Conservation (phyloP, 306 rosid species). For the Hippophae gyantsensis region DNA sequence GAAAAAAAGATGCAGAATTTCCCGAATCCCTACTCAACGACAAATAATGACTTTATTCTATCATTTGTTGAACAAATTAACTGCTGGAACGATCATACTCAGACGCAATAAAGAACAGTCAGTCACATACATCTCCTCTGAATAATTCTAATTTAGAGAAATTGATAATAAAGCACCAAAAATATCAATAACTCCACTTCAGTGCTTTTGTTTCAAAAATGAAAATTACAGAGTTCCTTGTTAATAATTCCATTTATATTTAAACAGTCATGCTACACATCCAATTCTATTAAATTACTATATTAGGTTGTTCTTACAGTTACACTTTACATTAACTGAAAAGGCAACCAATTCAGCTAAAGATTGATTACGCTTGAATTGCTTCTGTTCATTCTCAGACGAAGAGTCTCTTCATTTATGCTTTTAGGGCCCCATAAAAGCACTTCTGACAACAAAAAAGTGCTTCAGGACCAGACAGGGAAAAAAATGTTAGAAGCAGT, state of each 20-base stretch:
- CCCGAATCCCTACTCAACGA: background rate
- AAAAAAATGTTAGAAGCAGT: too few species aligned
- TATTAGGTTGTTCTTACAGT: too few species aligned
- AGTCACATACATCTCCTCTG: background rate
- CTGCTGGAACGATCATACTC: background rate
- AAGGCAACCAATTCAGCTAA: too few species aligned
- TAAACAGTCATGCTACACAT: background rate
- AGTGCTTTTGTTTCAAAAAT: background rate
- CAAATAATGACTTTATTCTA: background rate
- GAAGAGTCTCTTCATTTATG: too few species aligned
- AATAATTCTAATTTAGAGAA: background rate
- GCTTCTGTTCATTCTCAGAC: too few species aligned
- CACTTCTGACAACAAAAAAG: too few species aligned
- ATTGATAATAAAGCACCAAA: background rate
- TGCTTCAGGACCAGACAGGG: too few species aligned
- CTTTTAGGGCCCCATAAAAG: too few species aligned
- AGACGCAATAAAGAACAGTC: background rate
- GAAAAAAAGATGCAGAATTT: background rate
- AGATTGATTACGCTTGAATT: too few species aligned
- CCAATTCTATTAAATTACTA: too few species aligned
- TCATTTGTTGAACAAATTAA: background rate
- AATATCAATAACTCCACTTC: background rate
- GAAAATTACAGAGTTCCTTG: background rate
- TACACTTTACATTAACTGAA: too few species aligned
- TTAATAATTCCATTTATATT: background rate